Base-by-base conservation (phyloP, 2,329 filamentous ascomycete species). In the Fusarium anguioides region DNA sequence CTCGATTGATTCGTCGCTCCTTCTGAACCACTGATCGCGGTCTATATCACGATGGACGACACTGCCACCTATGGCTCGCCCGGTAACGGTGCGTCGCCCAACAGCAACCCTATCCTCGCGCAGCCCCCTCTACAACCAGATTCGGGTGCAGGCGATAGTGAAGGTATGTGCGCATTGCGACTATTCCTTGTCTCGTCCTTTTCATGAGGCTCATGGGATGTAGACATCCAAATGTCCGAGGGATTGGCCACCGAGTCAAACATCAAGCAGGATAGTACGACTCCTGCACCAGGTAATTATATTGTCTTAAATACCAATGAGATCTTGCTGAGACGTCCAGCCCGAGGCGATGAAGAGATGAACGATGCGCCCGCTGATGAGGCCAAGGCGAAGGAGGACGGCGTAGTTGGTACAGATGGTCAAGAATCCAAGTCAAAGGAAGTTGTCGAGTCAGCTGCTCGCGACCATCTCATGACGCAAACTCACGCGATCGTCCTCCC, bases 401-500 rank as follows among this genome's bases (percentile, higher is more conserved):
- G 81, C 15, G 77, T 80, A 27, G 76, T 80, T 35, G 86, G 86
- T 40, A 81, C 81, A 17, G 79, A 82, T 5, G 81, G 80, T 15
- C 86, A 85, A 57, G 88, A 83, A 75, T 84, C 73, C 79, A 91
- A 94, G 77, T 89, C 90, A 39, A 97, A 97, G 80, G 88, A 94
- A 53, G 88, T 88, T 5, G 83, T 94, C 56, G 94, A 97, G 81
- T 90, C 91, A 40, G 91, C 93, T 6, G 96, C 96, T 49, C 92
- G 95, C 68, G 92, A 95, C 72, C 94, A 98, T 75, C 88, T 99
- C 54, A 92, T 97, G 64, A 89, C 93, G 15, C 96, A 99, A 81
- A 96, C 94, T 39, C 95, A 97, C 76, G 91, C 94, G 64, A 98
- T 98, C 75, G 94, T 99, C 66, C 88, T 99, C 21, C 96, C 96